Evolutionary conservation across 192 early-diverging fungal species (phyloP), one percentile per base, ranked within the genome.

Genomic region (Umbelopsis vinacea): DNA sequence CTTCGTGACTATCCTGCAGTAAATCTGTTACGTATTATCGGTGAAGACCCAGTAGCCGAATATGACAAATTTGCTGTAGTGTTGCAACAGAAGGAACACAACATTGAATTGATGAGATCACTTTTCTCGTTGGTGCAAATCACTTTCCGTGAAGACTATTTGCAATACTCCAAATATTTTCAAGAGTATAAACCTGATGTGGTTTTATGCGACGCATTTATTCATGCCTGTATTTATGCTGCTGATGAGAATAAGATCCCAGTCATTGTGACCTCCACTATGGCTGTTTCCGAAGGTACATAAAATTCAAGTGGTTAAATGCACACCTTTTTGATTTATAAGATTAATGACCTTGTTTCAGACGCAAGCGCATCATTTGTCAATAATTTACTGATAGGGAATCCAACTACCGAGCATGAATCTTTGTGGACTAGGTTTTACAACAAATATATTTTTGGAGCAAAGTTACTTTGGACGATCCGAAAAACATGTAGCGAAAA

Each of bases 1-100:
- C 38, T 45, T 29, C n/a, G 52, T 35, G 53, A 21, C n/a, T 74
- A 74, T 23, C 73, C 73, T 22, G 54, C 24, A 11, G 60, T 74
- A 46, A 69, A 74, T n/a, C 19, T 24, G 2, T 2, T 52, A 6
- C 23, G 22, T 23, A 9, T 66, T 0, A 53, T 46, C 33, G 24
- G 26, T 14, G 14, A 35, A 17, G 24, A 19, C 5, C 8, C 29
- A n/a, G 37, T 55, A 6, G 10, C 9, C 21, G 21, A 22, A 12
- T 11, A 29, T 21, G 54, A 26, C 21, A 12, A 55, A 22, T 22
- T 26, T 11, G 11, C 11, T 26, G 11, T 11, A 0, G 29, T 55
- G 11, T 22, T 29, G 45, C 22, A 43, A 43, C 21, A 26, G 45
- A 45, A 43, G 40, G 45, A 67, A 4, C 6, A 9, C 9, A 6